Evolutionary conservation across 2,329 filamentous ascomycete genomes (phyloP).

Genomic region (Talaromyces sp.): DNA sequence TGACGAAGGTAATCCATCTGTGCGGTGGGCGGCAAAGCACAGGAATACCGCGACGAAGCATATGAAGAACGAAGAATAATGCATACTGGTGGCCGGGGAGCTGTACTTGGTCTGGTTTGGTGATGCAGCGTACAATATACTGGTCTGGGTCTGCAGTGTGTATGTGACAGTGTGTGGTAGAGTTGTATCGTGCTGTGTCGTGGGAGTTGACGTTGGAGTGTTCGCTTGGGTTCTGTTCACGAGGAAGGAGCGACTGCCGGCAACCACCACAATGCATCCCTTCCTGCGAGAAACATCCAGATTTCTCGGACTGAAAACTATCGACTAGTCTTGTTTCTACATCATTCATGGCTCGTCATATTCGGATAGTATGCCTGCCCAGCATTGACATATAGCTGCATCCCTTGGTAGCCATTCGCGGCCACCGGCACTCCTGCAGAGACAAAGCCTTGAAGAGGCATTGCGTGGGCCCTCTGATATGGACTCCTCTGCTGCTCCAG

Average conservation of each 20-base stretch:
- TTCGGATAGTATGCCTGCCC: background rate
- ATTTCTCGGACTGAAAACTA: background rate
- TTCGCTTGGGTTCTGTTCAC: background rate
- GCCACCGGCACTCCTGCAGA: background rate
- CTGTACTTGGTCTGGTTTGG: background rate
- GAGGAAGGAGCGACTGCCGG: slow-evolving; percentile 4
- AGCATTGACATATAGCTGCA: background rate
- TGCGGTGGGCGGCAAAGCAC: slow-evolving; percentile 5
- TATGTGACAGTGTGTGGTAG: background rate
- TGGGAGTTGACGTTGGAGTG: background rate
- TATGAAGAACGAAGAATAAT: slow-evolving; percentile 4
- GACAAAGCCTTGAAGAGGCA: background rate
- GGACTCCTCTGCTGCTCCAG: background rate
- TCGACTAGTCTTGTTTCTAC: background rate
- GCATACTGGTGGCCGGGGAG: background rate
- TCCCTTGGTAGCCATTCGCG: background rate
- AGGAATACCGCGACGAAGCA: slow-evolving; percentile 5
- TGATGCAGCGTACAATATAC: background rate
- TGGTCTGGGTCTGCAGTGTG: background rate
- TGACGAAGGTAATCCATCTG: background rate
- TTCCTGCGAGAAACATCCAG: background rate
- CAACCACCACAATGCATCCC: background rate
- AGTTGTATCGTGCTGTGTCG: background rate
- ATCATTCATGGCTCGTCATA: background rate
- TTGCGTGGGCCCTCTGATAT: background rate